Percentiles rank a stretch among this genome's conserved stretches.
Evolutionary conservation across 2,329 filamentous ascomycete species (phyloP).

Genomic region (Calonectria multiphialidica): DNA sequence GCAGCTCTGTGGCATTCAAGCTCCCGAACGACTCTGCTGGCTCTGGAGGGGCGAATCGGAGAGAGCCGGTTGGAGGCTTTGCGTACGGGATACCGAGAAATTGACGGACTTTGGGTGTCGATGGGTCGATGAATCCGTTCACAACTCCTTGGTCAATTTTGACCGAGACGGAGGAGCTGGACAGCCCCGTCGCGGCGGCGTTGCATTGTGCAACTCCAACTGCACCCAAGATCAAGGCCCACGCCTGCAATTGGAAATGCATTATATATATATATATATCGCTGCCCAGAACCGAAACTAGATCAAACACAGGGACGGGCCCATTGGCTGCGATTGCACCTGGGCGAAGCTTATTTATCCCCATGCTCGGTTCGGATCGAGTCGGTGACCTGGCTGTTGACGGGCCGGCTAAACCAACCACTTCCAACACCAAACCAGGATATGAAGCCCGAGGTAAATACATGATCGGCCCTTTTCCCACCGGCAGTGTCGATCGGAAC

Average conservation of each 20-base stretch:
- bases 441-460: not conserved
- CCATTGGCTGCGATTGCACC: not conserved
- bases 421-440: not conserved
- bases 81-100: not conserved
- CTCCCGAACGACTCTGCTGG: not conserved
- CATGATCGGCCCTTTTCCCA: not conserved
- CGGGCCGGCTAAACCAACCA: not conserved
- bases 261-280: not conserved
- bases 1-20: not conserved
- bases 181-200: not conserved
- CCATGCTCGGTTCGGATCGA: not conserved
- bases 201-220: not conserved
- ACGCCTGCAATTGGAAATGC: not conserved
- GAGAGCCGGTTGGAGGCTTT: not conserved
- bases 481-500: conserved; percentile 3
- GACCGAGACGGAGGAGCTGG: not conserved
- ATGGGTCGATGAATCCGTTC: not conserved
- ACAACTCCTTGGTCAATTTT: not conserved
- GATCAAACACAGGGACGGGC: too few relatives aligned
- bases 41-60: not conserved
- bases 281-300: not conserved
- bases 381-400: not conserved
- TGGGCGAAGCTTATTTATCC: not conserved
- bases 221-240: not conserved
- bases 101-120: not conserved